phyloP scores from a whole-genome alignment of 1,139 yeast species.

The Candida labiduridarum region DNA sequence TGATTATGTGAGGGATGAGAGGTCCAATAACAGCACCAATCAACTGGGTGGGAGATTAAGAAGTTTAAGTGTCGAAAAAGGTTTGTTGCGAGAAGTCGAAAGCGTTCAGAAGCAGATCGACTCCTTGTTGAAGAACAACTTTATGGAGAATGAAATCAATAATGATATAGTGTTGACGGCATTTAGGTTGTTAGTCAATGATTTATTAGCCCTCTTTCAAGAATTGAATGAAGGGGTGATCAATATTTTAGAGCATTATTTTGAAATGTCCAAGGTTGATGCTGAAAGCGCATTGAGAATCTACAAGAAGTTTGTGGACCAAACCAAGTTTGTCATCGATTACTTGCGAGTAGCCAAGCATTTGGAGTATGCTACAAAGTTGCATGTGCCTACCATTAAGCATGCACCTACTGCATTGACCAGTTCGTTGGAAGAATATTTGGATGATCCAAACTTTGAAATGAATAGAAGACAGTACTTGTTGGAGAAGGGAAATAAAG shows the following conservation, averaged over 20 bases:
- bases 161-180: slow-evolving; percentile 85
- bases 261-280: slow-evolving; percentile 84
- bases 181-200: slow-evolving; percentile 84
- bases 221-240: slow-evolving; percentile 93
- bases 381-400: slow-evolving; percentile 92
- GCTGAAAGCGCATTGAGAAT: slow-evolving; percentile 86
- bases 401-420: slow-evolving; percentile 97
- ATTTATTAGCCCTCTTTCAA: slow-evolving; percentile 81
- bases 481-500: slow-evolving; percentile 51
- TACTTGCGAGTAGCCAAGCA: slow-evolving; percentile 89
- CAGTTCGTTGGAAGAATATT: slow-evolving; percentile 81
- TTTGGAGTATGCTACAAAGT: slow-evolving; percentile 80
- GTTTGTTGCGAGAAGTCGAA: slow-evolving; percentile 80
- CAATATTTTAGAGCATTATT: slow-evolving; percentile 87
- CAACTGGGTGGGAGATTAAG: slow-evolving; percentile 70
- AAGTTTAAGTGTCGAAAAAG: slow-evolving; percentile 70
- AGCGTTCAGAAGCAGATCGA: slow-evolving; percentile 82
- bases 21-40: slow-evolving; percentile 44
- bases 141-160: slow-evolving; percentile 71
- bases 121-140: slow-evolving; percentile 72
- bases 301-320: slow-evolving; percentile 81
- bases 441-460: slow-evolving; percentile 85
- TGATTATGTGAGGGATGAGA: slow-evolving; percentile 79
- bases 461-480: slow-evolving; percentile 75
- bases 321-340: slow-evolving; percentile 85